Evolutionary conservation across 2,329 filamentous ascomycete species (phyloP), one percentile per base, ranked within the genome.

Genomic region (Cercospora citrullina): DNA sequence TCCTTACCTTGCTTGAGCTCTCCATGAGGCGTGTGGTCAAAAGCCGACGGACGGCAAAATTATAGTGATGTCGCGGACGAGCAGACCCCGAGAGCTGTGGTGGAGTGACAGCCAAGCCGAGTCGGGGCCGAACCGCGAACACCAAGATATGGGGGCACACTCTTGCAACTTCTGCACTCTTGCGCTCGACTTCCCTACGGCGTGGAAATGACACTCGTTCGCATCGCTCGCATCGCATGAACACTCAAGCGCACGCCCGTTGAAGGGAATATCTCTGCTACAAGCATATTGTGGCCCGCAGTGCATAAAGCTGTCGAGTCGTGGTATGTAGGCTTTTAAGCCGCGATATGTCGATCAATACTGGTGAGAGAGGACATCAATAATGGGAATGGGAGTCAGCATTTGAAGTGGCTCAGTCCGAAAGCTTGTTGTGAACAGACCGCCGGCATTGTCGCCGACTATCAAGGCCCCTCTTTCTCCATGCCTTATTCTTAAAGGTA

Each of bases 41-140:
- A 28, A 9, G 63, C 63, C 63, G 63, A 65, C 63, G 33, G 63
- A 65, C 63, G 63, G 63, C 63, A 65, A 65, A 65, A 65, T 60
- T 53, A 55, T 58, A 10, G 31, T 60, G 28, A 60, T 65, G 60
- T 63, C 42, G 33, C 57, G 53, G 28, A 14, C 51, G 63, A 59
- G n/a, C 63, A 65, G 63, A 65, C 10, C 31, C 63, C 53, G 63
- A 65, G 62, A 57, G 42, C 42, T 31, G 42, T n/a, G 42, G 30
- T 59, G 55, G 55, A 33, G 55, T n/a, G 28, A 30, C 48, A 26
- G 36, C 18, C 33, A 26, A 33, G 42, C 31, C 60, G 55, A 59
- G 55, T 23, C 55, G 55, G 55, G 30, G 55, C 55, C 55, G 55
- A 59, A 59, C 28, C 28, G 55, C 28, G 28, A 21, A 21, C 55